These are phyloP conservation scores for Fusarium sp. DNA, from an alignment of 2,329 filamentous ascomycete genomes.

Conservation along the genomic window DNA sequence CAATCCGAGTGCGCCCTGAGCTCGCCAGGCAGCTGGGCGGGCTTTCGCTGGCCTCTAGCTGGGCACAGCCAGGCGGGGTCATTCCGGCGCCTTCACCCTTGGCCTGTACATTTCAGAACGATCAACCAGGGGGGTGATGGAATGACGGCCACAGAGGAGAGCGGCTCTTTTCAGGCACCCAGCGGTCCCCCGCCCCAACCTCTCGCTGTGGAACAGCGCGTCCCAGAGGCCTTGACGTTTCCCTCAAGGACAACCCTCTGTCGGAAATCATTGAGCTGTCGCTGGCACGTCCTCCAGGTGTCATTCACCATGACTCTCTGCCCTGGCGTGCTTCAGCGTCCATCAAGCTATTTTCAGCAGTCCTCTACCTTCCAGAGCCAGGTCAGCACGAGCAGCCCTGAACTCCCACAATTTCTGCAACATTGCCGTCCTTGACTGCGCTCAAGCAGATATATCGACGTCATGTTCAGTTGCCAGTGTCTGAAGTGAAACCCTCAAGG, in stretches of 20 bases:
- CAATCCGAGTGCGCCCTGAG: constrained; percentile 37
- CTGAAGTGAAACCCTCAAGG: not conserved
- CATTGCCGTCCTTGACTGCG: not conserved
- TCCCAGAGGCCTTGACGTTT: not conserved
- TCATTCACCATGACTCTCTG: not conserved
- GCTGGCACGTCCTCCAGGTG: not conserved
- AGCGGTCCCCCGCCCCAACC: constrained; percentile 27
- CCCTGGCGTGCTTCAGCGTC: not conserved
- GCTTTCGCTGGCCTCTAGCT: constrained; percentile 19
- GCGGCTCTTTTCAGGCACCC: constrained; percentile 32
- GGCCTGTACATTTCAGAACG: constrained; percentile 46
- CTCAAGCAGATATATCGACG: not conserved
- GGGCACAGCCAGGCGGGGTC: constrained; percentile 39
- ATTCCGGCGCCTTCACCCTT: constrained; percentile 46
- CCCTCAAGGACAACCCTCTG: not conserved
- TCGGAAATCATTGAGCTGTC: not conserved
- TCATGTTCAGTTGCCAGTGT: not conserved
- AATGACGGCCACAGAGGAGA: constrained; percentile 28
- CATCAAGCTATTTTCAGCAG: not conserved
- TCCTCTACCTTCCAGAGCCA: not conserved
- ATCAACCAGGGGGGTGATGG: constrained; percentile 24
- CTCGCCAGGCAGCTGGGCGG: constrained; percentile 21
- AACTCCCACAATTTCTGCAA: constrained; percentile 7
- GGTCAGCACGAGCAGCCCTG: not conserved
- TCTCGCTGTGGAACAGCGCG: constrained; percentile 20